These are phyloP conservation scores for Rugonectria rugulosa DNA, from an alignment of 2,329 filamentous ascomycete species.

Conservation along the genomic window DNA sequence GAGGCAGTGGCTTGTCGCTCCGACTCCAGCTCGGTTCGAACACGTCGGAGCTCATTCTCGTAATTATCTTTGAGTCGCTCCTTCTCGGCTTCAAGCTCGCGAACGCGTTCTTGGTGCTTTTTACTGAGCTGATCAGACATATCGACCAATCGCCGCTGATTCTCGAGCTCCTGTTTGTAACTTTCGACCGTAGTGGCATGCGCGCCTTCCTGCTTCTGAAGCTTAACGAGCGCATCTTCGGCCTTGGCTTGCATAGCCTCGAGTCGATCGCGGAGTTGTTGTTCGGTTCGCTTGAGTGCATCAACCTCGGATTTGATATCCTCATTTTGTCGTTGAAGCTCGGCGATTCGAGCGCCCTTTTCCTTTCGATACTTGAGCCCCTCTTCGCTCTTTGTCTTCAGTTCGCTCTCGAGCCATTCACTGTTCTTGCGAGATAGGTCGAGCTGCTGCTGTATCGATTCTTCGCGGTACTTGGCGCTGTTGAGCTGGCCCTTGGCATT, in stretches of 20 bases:
- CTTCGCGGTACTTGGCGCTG: slow-evolving; percentile 88
- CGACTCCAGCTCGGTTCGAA: slow-evolving; percentile 65
- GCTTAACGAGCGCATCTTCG: slow-evolving; percentile 80
- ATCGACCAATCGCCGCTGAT: slow-evolving; percentile 80
- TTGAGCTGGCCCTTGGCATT: slow-evolving; percentile 80
- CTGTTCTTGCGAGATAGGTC: slow-evolving; percentile 88
- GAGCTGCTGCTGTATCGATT: slow-evolving; percentile 88
- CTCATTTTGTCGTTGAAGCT: slow-evolving; percentile 87
- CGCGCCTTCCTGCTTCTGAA: slow-evolving; percentile 86
- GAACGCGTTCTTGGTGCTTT: slow-evolving; percentile 73
- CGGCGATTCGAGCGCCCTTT: slow-evolving; percentile 87
- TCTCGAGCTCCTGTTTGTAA: slow-evolving; percentile 86
- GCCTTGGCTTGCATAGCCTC: slow-evolving; percentile 86
- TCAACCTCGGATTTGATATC: slow-evolving; percentile 82
- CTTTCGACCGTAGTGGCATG: slow-evolving; percentile 84
- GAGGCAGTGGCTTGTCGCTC: slow-evolving; percentile 56
- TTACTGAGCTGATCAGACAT: slow-evolving; percentile 79
- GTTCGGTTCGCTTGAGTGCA: slow-evolving; percentile 79
- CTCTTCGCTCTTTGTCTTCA: slow-evolving; percentile 89
- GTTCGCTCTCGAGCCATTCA: slow-evolving; percentile 91
- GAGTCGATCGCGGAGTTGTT: slow-evolving; percentile 79
- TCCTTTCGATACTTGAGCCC: slow-evolving; percentile 92
- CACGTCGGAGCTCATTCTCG: slow-evolving; percentile 64
- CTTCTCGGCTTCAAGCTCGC: slow-evolving; percentile 73
- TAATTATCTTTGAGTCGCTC: slow-evolving; percentile 68